Evolutionary conservation across 2,329 filamentous ascomycete genomes (phyloP), one percentile per base, ranked within the genome.

Genomic region (Aspergillus novofumigatus): DNA sequence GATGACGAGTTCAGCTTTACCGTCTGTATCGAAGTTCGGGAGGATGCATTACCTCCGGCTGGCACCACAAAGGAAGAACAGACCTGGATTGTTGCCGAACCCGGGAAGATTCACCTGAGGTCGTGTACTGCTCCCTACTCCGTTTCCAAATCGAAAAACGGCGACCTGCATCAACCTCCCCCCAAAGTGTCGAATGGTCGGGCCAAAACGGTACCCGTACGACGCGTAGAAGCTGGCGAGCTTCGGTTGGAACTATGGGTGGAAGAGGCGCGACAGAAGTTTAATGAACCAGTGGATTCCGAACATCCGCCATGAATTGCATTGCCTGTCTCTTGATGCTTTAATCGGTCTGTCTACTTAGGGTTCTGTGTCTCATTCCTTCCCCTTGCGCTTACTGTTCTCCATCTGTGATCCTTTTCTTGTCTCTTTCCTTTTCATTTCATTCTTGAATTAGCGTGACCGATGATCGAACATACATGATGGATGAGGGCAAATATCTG

Each of bases 171-270:
- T 59, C 67, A 72, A 58, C 65, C 64, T 21, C 64, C 70, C 10
- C 65, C 68, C 41, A 67, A 65, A 59, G 65, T 66, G 51, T 73
- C 73, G 23, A 73, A 72, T 57, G 82, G 80, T 25, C 81, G 83
- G 8, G 77, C 78, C 32, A 83, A 77, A 65, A 85, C 83, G 11
- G 82, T 81, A 50, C 84, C 87, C 1, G 77, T 90, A 48, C 78
- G 87, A 61, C 79, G 81, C 32, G 81, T 90, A 20, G 82, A 86
- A 63, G 82, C 84, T 2, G 87, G 86, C 3, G 84, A 87, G 57
- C 83, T 90, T 69, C 76, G 82, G 25, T 80, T 90, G 66, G 87
- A 90, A 69, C 79, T 86, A 56, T 90, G 86, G 86, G 81, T 89
- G 55, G 87, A 90, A 72, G 85, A 89, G 67, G 82, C 81, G 56